A percentile compares a stretch with the other conserved stretches of the same genome.
Evolutionary conservation across 2,329 filamentous ascomycete genomes (phyloP).

Genomic region (Geosmithia putterillii): DNA sequence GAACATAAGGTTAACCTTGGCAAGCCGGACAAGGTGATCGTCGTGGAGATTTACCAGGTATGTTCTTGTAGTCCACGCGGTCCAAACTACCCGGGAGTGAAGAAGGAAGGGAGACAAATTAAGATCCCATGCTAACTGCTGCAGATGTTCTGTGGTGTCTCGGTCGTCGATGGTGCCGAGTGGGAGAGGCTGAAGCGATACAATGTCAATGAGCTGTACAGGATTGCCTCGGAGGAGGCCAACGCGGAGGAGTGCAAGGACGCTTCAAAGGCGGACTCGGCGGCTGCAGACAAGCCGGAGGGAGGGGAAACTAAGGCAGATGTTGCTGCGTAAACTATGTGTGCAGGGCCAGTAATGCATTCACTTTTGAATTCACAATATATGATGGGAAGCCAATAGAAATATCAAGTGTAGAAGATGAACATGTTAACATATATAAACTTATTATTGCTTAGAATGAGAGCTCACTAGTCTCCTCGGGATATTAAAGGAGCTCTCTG

Average conservation of each 20-base stretch:
- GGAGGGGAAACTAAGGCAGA: no score
- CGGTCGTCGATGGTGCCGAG: conserved; percentile 56
- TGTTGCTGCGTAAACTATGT: no score
- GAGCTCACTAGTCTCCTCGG: no score
- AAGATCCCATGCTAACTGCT: conserved; percentile 2
- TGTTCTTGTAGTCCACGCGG: conserved; percentile 5
- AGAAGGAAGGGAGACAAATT: background rate
- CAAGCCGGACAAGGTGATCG: conserved; percentile 64
- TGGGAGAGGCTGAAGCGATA: conserved; percentile 66
- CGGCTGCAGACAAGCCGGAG: background rate
- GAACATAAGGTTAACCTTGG: conserved; percentile 68
- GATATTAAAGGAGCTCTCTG: no score
- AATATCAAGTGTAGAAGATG: no score
- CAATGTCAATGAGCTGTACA: conserved; percentile 66
- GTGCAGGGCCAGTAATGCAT: no score
- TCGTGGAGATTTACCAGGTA: conserved; percentile 75
- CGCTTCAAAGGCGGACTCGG: no score
- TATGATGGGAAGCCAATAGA: no score
- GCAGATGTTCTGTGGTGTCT: conserved; percentile 65
- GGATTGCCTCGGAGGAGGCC: conserved; percentile 11
- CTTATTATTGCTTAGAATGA: no score
- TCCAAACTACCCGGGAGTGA: no score
- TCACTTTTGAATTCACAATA: no score
- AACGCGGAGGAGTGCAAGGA: conserved; percentile 5
- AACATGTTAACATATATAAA: no score